Evolutionary conservation across 2,329 filamentous ascomycete species (phyloP), one percentile per base, ranked within the genome.

Genomic region (Botrytis squamosa): DNA sequence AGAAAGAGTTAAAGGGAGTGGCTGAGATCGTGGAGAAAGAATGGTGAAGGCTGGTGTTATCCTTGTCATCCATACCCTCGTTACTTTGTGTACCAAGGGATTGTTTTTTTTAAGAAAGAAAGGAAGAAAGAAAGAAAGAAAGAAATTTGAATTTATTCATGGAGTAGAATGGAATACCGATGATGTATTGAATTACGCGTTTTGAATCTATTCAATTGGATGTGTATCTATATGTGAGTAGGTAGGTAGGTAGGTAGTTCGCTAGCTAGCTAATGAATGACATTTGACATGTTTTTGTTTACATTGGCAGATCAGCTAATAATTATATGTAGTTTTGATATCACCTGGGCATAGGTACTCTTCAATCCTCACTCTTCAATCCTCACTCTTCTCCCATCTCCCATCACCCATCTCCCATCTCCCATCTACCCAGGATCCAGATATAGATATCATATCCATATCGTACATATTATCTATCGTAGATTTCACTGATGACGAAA

Each of bases 21-120:
- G 68, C 68, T 71, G 68, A 71, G 29, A 49, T 71, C 68, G 68
- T 71, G 68, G 68, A 71, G 68, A 71, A 71, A 64, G 55, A 71
- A 71, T 68, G 65, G 36, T 38, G 69, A 71, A 71, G 69, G 69
- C 69, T 71, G 69, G 69, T 62, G 46, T 55, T 68, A 71, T 65
- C 69, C 69, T 44, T 68, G 65, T 40, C 7, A 42, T 42, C 12
- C 12, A 42, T 33, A 65, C 62, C 18, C 29, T 57, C 40, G 62
- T 42, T 20, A 44, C 38, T 42, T 63, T 63, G 52, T 33, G 52
- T 38, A 38, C 20, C 33, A n/a, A 25, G 49, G 49, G 25, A 59
- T 59, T 59, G n/a, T n/a, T 40, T 40, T 40, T 25, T 16, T 42
- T 8, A 3, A 33, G 18, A 36, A 20, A 36, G 9, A 22, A 42